Base-by-base conservation (phyloP, 208 protist genomes). In the Trypanosomatidae sp. region DNA sequence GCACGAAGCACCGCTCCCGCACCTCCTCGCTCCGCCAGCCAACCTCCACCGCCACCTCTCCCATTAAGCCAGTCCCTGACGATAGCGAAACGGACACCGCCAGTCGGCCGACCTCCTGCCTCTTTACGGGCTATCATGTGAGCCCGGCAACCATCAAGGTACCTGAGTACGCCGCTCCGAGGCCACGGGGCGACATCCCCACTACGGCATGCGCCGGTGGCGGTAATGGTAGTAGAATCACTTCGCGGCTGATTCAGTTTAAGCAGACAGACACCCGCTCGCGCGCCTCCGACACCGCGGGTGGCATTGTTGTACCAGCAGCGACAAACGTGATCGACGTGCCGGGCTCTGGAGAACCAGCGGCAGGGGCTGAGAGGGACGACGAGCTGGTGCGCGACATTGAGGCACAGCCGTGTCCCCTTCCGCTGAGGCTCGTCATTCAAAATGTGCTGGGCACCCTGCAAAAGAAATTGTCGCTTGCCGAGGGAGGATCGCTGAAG, bases 361-460 rank as follows among this genome's bases (percentile, higher is more conserved):
- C 33, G 2, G n/a, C 28, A 28, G 66, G 15, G 15, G 36, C 43
- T 6, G 46, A 9, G 30, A 49, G 58, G 10, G 71, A 76, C 12
- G 82, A 80, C 15, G 88, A 93, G n/a, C 82, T 73, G 7, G 89
- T 91, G 77, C 50, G 59, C 0, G 81, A 86, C n/a, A 75, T 97
- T 10, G 74, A 83, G 19, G 71, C 77, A 60, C 89, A 95, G 81
- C 93, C 93, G 13, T 95, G 91, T 41, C 93, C 93, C 0, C 80
- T 73, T n/a, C 89, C 93, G n/a, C 82, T 97, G 58, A 84, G 90
- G 41, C 75, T 95, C 43, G 86, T 97, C 50, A 73, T 97, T 8
- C 76, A 88, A 50, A 79, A 92, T 55, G 90, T 97, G 28, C 75
- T 77, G 25, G 72, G 77, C 17, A 91, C 83, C 17, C 62, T 97